These are phyloP conservation scores for Paraphoma sp. DNA, from an alignment of 2,329 filamentous ascomycete species.

Conservation along the genomic window DNA sequence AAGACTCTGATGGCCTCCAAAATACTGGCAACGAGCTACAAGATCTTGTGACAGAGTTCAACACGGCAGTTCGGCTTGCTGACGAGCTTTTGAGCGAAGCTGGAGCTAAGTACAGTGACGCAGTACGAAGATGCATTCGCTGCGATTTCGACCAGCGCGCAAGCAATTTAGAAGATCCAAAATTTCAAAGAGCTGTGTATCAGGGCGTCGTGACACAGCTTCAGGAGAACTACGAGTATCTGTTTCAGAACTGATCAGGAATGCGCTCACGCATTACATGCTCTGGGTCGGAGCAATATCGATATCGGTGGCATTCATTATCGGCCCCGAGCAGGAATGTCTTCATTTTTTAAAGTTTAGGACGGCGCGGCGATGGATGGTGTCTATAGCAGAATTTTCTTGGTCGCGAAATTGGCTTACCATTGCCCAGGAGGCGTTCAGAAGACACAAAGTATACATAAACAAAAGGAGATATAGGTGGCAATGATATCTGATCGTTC, in stretches of 20 bases:
- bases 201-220: conserved; percentile 35
- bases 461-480: no score
- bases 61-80: conserved; percentile 30
- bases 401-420: no score
- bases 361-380: no score
- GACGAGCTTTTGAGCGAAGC: conserved; percentile 35
- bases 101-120: conserved; percentile 38
- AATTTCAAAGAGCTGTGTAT: conserved; percentile 40
- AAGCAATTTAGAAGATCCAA: conserved; percentile 30
- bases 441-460: no score
- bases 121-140: conserved; percentile 39
- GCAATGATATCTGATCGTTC: no score
- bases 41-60: conserved; percentile 29
- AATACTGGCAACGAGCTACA: conserved; percentile 3
- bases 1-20: conserved; percentile 11
- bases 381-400: no score
- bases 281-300: no score
- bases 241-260: not conserved
- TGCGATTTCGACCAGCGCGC: conserved; percentile 38
- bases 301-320: no score
- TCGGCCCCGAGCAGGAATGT: no score
- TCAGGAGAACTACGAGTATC: conserved; percentile 32
- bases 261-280: no score
- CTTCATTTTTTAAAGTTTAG: no score
- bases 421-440: no score